A percentile compares a stretch with the other conserved stretches of the same genome.
phyloP scores from a whole-genome alignment of 2,329 filamentous ascomycete genomes.

The Alternaria brassicae region DNA sequence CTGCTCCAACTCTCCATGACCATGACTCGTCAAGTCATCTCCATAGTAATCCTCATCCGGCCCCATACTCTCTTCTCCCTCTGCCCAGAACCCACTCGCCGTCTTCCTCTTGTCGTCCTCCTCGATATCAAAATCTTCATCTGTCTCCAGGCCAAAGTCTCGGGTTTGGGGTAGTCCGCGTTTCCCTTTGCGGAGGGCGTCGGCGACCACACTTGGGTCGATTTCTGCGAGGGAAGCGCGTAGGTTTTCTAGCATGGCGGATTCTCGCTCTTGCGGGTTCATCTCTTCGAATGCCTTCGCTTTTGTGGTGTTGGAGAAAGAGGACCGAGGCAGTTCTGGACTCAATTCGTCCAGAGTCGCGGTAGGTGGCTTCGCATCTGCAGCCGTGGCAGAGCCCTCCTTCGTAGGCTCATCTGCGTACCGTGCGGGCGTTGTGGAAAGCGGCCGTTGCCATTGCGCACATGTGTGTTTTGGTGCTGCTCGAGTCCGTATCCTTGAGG shows the following conservation, averaged over 20 bases:
- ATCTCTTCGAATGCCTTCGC: constrained; percentile 5
- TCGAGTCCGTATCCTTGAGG: constrained; percentile 32
- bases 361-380: constrained; percentile 11
- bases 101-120: constrained; percentile 23
- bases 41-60: constrained; percentile 72
- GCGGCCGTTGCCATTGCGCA: constrained; percentile 43
- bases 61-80: constrained; percentile 58
- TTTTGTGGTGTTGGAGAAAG: constrained; percentile 2
- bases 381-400: constrained; percentile 19
- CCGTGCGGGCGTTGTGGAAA: constrained; percentile 38
- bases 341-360: constrained; percentile 16
- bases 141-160: constrained; percentile 26
- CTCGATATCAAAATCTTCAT: constrained; percentile 37
- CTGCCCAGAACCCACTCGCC: constrained; percentile 45
- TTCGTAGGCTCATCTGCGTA: constrained; percentile 27
- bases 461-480: constrained; percentile 22
- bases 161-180: constrained; percentile 26
- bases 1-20: constrained; percentile 85
- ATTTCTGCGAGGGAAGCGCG: constrained; percentile 34
- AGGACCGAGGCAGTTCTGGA: not conserved
- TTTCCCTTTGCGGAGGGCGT: constrained; percentile 36
- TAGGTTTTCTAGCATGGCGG: constrained; percentile 31
- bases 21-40: constrained; percentile 83
- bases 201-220: constrained; percentile 29
- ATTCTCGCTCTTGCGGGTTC: constrained; percentile 21